These are phyloP conservation scores for Sutorius eximius DNA, from an alignment of 1,284 basidiomycete genomes.

Conservation along the genomic window DNA sequence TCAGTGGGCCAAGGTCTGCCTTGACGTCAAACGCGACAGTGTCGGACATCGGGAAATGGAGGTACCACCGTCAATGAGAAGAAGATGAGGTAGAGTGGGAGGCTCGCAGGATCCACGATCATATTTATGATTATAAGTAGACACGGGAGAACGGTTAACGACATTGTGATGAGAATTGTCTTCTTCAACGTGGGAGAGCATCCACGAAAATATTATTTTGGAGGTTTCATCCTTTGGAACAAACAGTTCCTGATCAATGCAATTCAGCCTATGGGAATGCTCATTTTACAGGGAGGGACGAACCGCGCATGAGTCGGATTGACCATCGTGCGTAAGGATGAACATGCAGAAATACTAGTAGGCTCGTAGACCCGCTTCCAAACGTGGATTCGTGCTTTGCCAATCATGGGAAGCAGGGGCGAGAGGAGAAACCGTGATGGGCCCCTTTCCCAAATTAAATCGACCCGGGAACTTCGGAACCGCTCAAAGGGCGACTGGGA, in stretches of 20 bases:
- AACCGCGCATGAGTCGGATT: neutral
- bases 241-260: neutral
- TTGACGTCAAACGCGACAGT: neutral
- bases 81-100: neutral
- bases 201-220: neutral
- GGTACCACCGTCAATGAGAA: neutral
- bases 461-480: no score
- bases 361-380: no score
- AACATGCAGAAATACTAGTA: no score
- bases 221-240: neutral
- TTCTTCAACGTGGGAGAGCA: neutral
- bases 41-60: neutral
- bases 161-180: neutral
- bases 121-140: conserved; percentile 7
- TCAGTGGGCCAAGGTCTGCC: conserved; percentile 19
- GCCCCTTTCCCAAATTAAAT: no score
- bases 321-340: neutral
- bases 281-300: neutral
- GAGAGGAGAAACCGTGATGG: no score
- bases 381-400: no score
- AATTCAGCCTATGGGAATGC: neutral
- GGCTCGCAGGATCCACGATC: neutral
- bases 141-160: neutral
- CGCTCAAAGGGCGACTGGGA: no score
- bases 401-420: no score